phyloP scores from a whole-genome alignment of 805 yeast genomes.

The Hermanozyma aechmeae region DNA sequence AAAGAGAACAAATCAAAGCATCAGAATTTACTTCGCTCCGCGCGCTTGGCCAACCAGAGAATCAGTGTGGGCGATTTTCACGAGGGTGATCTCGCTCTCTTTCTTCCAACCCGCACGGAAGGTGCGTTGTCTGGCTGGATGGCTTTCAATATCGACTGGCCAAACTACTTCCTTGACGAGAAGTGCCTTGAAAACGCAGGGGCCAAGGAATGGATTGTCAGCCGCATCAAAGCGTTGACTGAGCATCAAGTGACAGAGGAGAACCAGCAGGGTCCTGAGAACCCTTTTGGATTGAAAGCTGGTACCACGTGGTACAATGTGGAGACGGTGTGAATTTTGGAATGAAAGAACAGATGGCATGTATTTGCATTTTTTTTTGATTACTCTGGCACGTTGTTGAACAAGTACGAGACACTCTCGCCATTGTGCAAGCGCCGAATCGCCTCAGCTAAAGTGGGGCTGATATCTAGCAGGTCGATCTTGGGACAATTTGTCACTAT shows the following conservation, averaged over 20 bases:
- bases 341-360: too few species aligned
- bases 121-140: too few species aligned
- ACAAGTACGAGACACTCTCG: constrained; percentile 75
- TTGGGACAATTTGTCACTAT: constrained; percentile 50
- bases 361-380: too few species aligned
- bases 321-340: neutral
- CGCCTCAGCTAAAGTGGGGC: constrained; percentile 71
- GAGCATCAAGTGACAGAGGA: constrained; percentile 42
- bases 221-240: constrained; percentile 51
- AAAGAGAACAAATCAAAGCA: constrained; percentile 53
- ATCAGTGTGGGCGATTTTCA: constrained; percentile 62
- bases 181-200: too few species aligned
- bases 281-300: constrained; percentile 57
- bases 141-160: constrained; percentile 35
- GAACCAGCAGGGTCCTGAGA: constrained; percentile 26
- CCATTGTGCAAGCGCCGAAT: constrained; percentile 81
- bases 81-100: constrained; percentile 70
- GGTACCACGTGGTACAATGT: constrained; percentile 51
- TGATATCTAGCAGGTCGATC: constrained; percentile 60
- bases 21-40: constrained; percentile 27
- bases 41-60: constrained; percentile 30
- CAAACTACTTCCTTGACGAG: constrained; percentile 5
- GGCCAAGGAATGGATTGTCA: constrained; percentile 75
- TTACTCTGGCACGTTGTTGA: constrained; percentile 44
- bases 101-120: constrained; percentile 57